Evolutionary conservation across 2,329 filamentous ascomycete species (phyloP), one percentile per base, ranked within the genome.

Genomic region (Beauveria pseudobassiana): DNA sequence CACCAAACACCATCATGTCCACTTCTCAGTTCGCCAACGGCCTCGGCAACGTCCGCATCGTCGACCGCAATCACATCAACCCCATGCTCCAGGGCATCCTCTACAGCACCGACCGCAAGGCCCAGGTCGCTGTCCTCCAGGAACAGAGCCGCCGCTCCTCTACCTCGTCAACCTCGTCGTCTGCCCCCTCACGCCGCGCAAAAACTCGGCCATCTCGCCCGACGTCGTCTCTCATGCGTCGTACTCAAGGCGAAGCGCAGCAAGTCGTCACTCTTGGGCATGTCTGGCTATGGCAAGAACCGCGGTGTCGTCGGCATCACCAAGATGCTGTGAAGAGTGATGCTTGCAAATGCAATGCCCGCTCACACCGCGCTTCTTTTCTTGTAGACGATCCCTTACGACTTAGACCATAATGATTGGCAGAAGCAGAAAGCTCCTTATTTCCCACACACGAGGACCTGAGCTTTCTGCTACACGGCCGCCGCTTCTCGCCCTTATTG

Each of bases 61-160:
- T 46, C 40, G 64, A 67, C 55, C 63, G 64, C 48, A 53, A 65
- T n/a, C 64, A 67, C 59, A 49, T 64, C 56, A 60, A 60, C 48
- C 63, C 65, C 38, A 46, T 67, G 2, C 54, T 67, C 34, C 62
- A 67, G 54, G 62, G 63, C 52, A 62, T 67, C 55, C 59, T 67
- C 56, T 62, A 61, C 59, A 61, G 49, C 56, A 61, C 62, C 51
- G 58, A 61, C 52, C 57, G 58, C 51, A 60, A 63, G 38, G 58
- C 58, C 40, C 62, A 63, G 42, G 38, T 61, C 53, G 53, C 52
- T 18, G 49, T 63, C 53, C 58, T 61, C 22, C 12, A 52, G 34
- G 43, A 56, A 10, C 45, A 63, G 57, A 49, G 50, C 50, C 62
- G 62, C 38, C 57, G 58, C 58, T 51, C 57, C 8, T 62, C 56